Base-by-base conservation (phyloP, 768 basidiomycete genomes). In the Russula emetica region DNA sequence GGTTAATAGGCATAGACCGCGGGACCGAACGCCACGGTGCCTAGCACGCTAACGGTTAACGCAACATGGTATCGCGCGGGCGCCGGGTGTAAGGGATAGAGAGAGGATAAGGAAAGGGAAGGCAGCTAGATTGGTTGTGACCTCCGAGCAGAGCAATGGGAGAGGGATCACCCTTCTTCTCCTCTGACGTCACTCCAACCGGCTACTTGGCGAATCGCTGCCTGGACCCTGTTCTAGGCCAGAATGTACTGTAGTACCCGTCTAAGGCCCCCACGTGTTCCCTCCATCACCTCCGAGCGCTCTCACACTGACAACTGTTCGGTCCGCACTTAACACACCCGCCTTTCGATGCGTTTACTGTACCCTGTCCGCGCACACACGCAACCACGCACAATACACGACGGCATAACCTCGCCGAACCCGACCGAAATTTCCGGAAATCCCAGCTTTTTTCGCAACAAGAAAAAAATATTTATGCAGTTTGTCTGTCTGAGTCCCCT, bases 201-300 rank as follows among this genome's bases (percentile, higher is more conserved):
- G 36, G 26, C 49, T 18, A 40, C 1, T 59, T 51, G 58, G 58
- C 58, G 49, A 9, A 18, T 1, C 2, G 5, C 30, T 32, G 30
- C 45, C 30, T 36, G 45, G 32, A 36, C 16, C 30, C 2, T 24
- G 58, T 50, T 59, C 58, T 59, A 59, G 58, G 20, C 58, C 58
- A 38, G 24, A 34, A 58, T 10, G 6, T 34, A 34, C 34, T 2
- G 11, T 34, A 34, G 34, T 34, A 7, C 36, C 51, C 60, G 60
- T 61, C 52, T 26, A 53, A 54, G 60, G 52, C 52, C 44, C 24
- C 60, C 60, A 61, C 60, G 51, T 54, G 60, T 30, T 44, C 18
- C 47, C 22, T 4, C 45, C 47, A 14, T 9, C 26, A 28, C 20
- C 49, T 28, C 50, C 49, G 20, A 26, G 38, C 40, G 24, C 45